phyloP scores from a whole-genome alignment of 2,329 filamentous ascomycete genomes.

The Pyricularia pennisetigena region DNA sequence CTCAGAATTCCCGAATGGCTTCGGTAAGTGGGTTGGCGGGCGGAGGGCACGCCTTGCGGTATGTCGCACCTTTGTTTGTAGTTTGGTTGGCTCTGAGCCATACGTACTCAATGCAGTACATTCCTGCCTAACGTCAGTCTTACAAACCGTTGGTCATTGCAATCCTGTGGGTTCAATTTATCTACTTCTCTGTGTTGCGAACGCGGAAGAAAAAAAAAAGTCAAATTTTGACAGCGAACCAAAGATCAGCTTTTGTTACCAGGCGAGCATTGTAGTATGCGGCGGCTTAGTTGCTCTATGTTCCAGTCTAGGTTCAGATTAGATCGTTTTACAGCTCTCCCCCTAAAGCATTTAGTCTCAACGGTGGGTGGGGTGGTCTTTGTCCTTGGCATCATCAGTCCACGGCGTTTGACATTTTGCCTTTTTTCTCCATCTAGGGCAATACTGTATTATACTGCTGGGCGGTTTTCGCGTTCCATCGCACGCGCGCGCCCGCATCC shows the following conservation, averaged over 20 bases:
- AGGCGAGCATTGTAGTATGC: not conserved
- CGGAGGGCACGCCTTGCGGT: too few species aligned
- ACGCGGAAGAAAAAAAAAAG: too few species aligned
- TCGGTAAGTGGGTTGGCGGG: too few species aligned
- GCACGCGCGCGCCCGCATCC: too few species aligned
- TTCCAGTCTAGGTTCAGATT: not conserved
- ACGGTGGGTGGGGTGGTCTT: not conserved
- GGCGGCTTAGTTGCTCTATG: not conserved
- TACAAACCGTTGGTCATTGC: not conserved
- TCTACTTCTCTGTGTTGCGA: too few species aligned
- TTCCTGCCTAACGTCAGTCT: not conserved
- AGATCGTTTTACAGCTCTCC: not conserved
- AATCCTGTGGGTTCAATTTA: not conserved
- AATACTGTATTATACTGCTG: not conserved
- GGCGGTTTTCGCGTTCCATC: too few species aligned
- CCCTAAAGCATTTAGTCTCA: not conserved
- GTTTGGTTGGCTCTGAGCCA: too few species aligned
- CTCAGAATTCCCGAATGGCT: too few species aligned
- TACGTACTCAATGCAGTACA: too few species aligned
- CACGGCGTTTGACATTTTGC: not conserved
- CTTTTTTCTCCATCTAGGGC: not conserved
- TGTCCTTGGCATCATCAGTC: not conserved
- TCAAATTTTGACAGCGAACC: not conserved
- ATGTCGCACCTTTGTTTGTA: too few species aligned
- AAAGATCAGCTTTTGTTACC: not conserved